Conservation (phyloP, 2,329 filamentous ascomycete species). For the Zymoseptoria ardabiliae region DNA sequence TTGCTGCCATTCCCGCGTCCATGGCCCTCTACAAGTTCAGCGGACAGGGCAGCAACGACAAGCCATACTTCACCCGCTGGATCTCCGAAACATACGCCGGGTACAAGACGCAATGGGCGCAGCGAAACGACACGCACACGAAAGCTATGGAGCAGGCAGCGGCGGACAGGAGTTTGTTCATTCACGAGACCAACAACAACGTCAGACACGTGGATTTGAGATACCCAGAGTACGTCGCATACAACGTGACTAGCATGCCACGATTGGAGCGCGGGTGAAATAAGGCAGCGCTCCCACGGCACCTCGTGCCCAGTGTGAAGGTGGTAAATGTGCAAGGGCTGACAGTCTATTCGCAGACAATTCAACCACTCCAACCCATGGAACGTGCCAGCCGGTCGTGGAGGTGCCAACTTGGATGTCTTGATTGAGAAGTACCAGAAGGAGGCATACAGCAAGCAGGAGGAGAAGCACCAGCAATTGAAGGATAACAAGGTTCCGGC, state of each 20-base stretch:
- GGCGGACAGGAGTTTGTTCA: slow-evolving; percentile 54
- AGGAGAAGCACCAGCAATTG: slow-evolving; percentile 44
- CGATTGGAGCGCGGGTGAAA: background rate
- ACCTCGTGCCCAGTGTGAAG: background rate
- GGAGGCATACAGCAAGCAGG: slow-evolving; percentile 49
- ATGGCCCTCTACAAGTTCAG: slow-evolving; percentile 42
- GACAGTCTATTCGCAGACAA: slow-evolving; percentile 37
- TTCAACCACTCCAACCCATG: slow-evolving; percentile 57
- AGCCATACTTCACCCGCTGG: slow-evolving; percentile 40
- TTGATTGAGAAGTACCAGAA: slow-evolving; percentile 58
- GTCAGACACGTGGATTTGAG: slow-evolving; percentile 46
- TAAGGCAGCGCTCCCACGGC: background rate
- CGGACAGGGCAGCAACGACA: slow-evolving; percentile 33
- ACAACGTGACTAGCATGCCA: background rate
- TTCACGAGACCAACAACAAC: slow-evolving; percentile 39
- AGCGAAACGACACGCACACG: slow-evolving; percentile 54
- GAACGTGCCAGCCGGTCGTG: slow-evolving; percentile 57
- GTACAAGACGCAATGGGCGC: slow-evolving; percentile 46
- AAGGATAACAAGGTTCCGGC: slow-evolving; percentile 30
- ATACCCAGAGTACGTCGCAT: slow-evolving; percentile 55
- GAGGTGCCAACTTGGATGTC: slow-evolving; percentile 49
- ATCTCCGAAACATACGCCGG: slow-evolving; percentile 52
- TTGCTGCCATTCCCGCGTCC: slow-evolving; percentile 40
- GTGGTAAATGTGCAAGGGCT: slow-evolving; percentile 11
- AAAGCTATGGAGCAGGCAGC: slow-evolving; percentile 56